Base-by-base conservation (phyloP, 176 grass and related monocot genomes). In the Musa beccarii region DNA sequence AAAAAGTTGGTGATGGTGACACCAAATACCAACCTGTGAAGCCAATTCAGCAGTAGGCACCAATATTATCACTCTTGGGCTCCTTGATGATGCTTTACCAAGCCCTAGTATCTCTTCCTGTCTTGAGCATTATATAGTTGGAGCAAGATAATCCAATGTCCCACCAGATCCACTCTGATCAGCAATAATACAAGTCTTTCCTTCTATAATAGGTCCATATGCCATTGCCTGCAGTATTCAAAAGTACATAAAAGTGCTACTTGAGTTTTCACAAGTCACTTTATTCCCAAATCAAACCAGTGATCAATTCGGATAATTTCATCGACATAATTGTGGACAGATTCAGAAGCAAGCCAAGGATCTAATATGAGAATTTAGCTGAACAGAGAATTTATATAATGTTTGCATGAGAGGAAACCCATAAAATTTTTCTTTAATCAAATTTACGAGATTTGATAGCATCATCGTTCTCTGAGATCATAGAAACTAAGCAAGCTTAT, bases 101-200 rank as follows among this genome's bases (percentile, higher is more conserved):
- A 87, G 63, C 49, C 83, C 81, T 73, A 82, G 78, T 72, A 84
- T 65, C 82, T 97, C 94, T 76, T 92, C 90, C 9, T 87, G 89
- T 68, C 84, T 91, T 63, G 91, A 71, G 34, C 85, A 86, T 69
- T 98, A 88, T 79, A 93, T 65, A 83, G 90, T 77, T 53, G 94
- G 94, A 50, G 81, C 89, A 64, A 93, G 88, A 81, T 91, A 98
- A 56, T 88, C 90, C 63, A 98, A 49, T 23, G 94, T 98, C 84
- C 93, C 93, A 24, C 94, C 86, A 79, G 94, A 98, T 0, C 94
- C 94, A 77, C 94, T 98, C 82, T 98, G 94, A 82, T 98, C 94
- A 75, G 88, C 88, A 74, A 98, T 91, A 64, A 98, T 79, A 28
- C 94, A 98, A 83, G 88, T 93, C 79, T 79, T 97, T 10, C 94